Evolutionary conservation across 2,329 filamentous ascomycete genomes (phyloP), one percentile per base, ranked within the genome.

Genomic region (Nothophaeocryptopus gaeumannii): DNA sequence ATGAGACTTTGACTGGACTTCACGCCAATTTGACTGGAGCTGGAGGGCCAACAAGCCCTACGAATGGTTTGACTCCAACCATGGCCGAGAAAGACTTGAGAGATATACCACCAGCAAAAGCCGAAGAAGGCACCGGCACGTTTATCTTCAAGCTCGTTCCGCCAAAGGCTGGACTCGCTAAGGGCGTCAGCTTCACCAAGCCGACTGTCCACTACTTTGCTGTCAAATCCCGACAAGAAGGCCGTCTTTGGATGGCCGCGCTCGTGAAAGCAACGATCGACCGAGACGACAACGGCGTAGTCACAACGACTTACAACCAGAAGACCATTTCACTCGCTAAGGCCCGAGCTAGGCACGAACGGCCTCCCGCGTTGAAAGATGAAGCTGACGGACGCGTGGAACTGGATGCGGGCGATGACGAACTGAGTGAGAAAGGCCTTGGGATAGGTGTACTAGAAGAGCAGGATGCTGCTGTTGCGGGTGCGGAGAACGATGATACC

Each of bases 211-310:
- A 99, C 69, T 97, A 96, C 70, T 99, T 99, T 69, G 93, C 95
- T 5, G 90, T 96, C 15, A 91, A 95, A 45, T 96, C 87, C 62
- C 75, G 96, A 51, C 84, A 89, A 62, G 83, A 93, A 65, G 93
- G 93, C 12, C 84, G 93, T 10, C 75, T 95, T 35, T 99, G 93
- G 93, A 99, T 99, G 93, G 93, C 90, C 4, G 93, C 93, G 5
- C 75, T 99, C 44, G 95, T 99, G 89, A 99, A 99, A 73, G 93
- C 93, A 9, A 99, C 93, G 1, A 99, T 99, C 62, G 92, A 97
- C 66, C 86, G 92, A 53, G 93, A 99, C 60, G 74, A 82, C 63
- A 62, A 61, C 45, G 81, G 86, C 54, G 82, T 86, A 8, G 85
- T 96, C 53, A 90, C 89, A 14, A 93, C 88, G 3, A 96, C 90